A percentile compares a stretch with the other conserved stretches of the same genome.
phyloP scores from a whole-genome alignment of 73 alveolate species.

The Paramecium biaurelia region DNA sequence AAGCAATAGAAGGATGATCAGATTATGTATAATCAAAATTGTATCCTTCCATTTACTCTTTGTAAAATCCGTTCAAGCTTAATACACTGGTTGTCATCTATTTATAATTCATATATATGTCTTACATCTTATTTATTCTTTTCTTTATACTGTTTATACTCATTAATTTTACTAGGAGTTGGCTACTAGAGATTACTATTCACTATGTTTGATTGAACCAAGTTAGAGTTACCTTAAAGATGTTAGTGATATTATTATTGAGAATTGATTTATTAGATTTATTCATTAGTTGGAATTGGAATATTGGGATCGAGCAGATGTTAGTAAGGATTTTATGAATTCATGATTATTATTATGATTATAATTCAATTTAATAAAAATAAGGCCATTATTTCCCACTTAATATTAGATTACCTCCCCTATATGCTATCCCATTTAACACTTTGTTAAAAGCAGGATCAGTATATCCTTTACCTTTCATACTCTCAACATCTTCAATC shows the following conservation, averaged over 20 bases:
- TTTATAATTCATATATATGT: background rate
- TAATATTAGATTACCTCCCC: background rate
- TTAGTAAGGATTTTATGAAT: background rate
- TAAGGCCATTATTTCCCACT: slow-evolving; percentile 43
- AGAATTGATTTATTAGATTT: background rate
- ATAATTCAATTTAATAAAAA: slow-evolving; percentile 14
- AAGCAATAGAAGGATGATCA: slow-evolving; percentile 36
- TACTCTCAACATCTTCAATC: background rate
- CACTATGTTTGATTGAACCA: background rate
- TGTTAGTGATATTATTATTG: background rate
- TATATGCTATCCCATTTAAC: slow-evolving; percentile 26
- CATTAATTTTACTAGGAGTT: slow-evolving; percentile 10
- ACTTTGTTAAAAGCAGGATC: slow-evolving; percentile 31
- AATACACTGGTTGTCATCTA: slow-evolving; percentile 9
- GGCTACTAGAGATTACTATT: background rate
- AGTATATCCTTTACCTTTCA: slow-evolving; percentile 13
- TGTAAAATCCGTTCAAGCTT: slow-evolving; percentile 22
- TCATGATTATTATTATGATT: background rate
- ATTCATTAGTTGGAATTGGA: background rate
- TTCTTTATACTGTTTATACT: background rate
- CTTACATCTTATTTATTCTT: slow-evolving; percentile 28
- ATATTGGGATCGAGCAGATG: background rate
- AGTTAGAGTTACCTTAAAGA: background rate
- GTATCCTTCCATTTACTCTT: slow-evolving; percentile 22
- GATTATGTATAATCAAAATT: slow-evolving; percentile 36